These are phyloP conservation scores for Aquilaria sinensis DNA, from an alignment of 345 rosid genomes.

Conservation along the genomic window DNA sequence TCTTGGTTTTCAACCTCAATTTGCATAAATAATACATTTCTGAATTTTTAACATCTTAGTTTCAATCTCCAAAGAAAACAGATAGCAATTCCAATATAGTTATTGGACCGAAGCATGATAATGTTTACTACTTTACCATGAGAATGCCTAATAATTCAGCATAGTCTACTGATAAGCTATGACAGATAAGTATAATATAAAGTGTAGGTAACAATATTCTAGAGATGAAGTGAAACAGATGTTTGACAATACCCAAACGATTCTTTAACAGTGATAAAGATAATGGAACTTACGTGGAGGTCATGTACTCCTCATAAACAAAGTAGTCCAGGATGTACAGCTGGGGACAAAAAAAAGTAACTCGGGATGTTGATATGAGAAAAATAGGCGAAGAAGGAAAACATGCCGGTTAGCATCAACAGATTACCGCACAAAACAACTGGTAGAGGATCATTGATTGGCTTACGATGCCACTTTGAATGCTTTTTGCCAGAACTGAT, in stretches of 20 bases:
- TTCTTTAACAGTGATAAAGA: slow-evolving; percentile 5
- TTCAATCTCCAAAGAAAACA: too few species aligned
- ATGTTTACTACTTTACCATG: too few species aligned
- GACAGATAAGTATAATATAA: too few species aligned
- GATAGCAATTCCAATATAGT: too few species aligned
- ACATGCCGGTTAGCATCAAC: slow-evolving; percentile 5
- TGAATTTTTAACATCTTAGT: too few species aligned
- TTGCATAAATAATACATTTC: too few species aligned
- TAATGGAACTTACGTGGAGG: slow-evolving; percentile 71
- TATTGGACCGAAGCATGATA: too few species aligned
- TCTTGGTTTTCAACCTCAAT: too few species aligned
- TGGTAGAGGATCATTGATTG: slow-evolving; percentile 87
- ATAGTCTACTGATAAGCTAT: too few species aligned
- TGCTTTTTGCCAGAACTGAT: slow-evolving; percentile 73
- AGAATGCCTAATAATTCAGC: too few species aligned
- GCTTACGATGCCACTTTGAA: slow-evolving; percentile 42
- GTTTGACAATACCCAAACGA: not conserved
- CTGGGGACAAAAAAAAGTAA: slow-evolving; percentile 29
- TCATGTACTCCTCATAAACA: slow-evolving; percentile 82
- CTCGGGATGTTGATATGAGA: slow-evolving; percentile 10
- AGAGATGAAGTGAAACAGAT: too few species aligned
- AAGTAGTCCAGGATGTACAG: slow-evolving; percentile 80
- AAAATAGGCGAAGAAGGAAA: slow-evolving; percentile 1
- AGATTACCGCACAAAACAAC: slow-evolving; percentile 61
- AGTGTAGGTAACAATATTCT: too few species aligned